A percentile compares a stretch with the other conserved stretches of the same genome.
These are phyloP conservation scores for Aureobasidium pullulans DNA, from an alignment of 2,329 filamentous ascomycete genomes.

Conservation along the genomic window DNA sequence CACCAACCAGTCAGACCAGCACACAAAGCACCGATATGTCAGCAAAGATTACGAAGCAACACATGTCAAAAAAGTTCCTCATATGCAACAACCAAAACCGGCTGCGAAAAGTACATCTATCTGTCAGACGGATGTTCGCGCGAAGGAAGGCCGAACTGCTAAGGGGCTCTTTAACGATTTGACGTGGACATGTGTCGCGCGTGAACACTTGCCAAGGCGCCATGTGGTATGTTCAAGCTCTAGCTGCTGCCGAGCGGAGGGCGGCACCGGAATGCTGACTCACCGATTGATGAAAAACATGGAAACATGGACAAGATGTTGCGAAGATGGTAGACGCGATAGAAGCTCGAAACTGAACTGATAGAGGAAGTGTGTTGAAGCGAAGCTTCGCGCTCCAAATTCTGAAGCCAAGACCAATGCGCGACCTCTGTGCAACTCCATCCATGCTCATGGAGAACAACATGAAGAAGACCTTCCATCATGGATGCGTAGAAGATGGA, in stretches of 20 bases:
- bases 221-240: background rate
- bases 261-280: background rate
- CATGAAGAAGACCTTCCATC: background rate
- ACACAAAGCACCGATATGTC: background rate
- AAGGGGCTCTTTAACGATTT: background rate
- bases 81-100: too few species aligned
- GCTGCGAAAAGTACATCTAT: background rate
- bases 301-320: background rate
- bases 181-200: background rate
- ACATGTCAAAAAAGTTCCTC: background rate
- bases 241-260: background rate
- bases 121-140: background rate
- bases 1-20: background rate
- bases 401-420: background rate
- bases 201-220: constrained; percentile 7
- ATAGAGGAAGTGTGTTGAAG: background rate
- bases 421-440: background rate
- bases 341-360: too few species aligned
- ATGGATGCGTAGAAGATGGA: background rate
- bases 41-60: background rate
- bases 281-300: background rate
- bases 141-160: background rate
- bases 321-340: background rate
- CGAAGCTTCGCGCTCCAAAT: background rate
- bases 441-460: background rate